Evolutionary conservation across 208 protist species (phyloP), one percentile per base, ranked within the genome.

Genomic region (Phytomonas sp.): DNA sequence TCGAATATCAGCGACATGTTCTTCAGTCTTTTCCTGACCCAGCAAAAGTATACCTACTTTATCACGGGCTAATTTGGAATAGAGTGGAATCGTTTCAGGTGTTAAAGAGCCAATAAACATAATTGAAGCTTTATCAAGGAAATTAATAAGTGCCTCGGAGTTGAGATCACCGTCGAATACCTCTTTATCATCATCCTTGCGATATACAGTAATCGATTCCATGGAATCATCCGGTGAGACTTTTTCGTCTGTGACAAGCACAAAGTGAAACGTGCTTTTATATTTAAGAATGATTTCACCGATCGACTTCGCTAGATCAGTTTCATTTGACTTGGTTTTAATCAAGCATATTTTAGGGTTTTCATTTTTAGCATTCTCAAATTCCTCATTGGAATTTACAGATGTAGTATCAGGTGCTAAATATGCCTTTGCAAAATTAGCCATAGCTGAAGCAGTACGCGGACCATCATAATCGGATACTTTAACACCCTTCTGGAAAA

Each of bases 401-500:
- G 64, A 29, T 29, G 63, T 76, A 11, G 89, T 68, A 23, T 83
- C 72, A 12, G 89, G 82, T 30, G 81, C 81, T 29, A 78, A 45
- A 59, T 92, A 80, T 56, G 74, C 72, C 59, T 83, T 86, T 40
- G 94, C 76, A 70, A 84, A 94, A 14, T 77, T 52, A 33, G 83
- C 68, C 65, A 97, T 89, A 29, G 67, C 79, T 31, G 77, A 69
- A 2, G 83, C 79, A 26, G 76, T 78, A 59, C 91, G 89, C 4
- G 72, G 83, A 26, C 89, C 89, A 19, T 72, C 74, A 86, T 94
- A 97, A 61, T 73, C 60, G 56, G 79, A 78, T 16, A 75, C 64
- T 29, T 83, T 74, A 71, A 83, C 73, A 36, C 89, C 93, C 23
- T 93, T 84, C 42, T 83, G 85, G 70, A 97, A 94, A 37, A 97